Percentiles rank a stretch among this genome's conserved stretches.
Conservation (phyloP, 805 yeast genomes). For the Spathaspora sp. region DNA sequence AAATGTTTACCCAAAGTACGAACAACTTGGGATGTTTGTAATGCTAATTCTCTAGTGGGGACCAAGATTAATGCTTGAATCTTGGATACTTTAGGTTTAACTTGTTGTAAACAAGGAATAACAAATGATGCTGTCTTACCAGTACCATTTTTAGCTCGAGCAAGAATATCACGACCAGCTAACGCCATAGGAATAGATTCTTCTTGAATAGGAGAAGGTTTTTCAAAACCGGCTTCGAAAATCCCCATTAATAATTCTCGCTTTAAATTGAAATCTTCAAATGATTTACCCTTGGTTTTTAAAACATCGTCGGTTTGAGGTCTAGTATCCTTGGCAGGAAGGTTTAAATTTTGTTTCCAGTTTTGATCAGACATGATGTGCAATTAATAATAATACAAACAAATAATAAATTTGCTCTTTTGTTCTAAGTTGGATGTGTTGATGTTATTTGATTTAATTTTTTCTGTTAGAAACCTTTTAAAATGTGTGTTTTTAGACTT, state of each 20-base stretch:
- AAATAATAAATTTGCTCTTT: not conserved
- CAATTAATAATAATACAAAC: not conserved
- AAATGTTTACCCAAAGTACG: slow-evolving; percentile 93
- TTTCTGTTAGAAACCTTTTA: too few relatives aligned
- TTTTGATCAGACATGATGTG: slow-evolving; percentile 3
- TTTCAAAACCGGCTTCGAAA: slow-evolving; percentile 97
- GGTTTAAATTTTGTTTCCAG: slow-evolving; percentile 9
- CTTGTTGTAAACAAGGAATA: slow-evolving; percentile 86
- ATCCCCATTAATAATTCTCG: slow-evolving; percentile 97
- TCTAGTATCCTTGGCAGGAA: slow-evolving; percentile 66
- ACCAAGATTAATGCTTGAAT: slow-evolving; percentile 92
- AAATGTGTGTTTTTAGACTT: too few relatives aligned
- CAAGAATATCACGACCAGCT: slow-evolving; percentile 92
- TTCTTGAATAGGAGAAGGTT: slow-evolving; percentile 97
- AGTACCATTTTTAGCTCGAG: slow-evolving; percentile 97
- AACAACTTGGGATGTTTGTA: slow-evolving; percentile 96
- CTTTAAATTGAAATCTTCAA: slow-evolving; percentile 88
- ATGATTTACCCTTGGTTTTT: slow-evolving; percentile 82
- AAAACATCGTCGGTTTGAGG: slow-evolving; percentile 97
- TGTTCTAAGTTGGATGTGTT: too few relatives aligned
- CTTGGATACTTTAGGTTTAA: slow-evolving; percentile 77
- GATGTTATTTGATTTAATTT: too few relatives aligned
- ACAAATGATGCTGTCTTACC: slow-evolving; percentile 98
- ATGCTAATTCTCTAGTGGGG: slow-evolving; percentile 96
- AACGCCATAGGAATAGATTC: slow-evolving; percentile 95